These are phyloP conservation scores for Fraxinus sp. DNA, from an alignment of 305 asterid genomes.

Conservation along the genomic window DNA sequence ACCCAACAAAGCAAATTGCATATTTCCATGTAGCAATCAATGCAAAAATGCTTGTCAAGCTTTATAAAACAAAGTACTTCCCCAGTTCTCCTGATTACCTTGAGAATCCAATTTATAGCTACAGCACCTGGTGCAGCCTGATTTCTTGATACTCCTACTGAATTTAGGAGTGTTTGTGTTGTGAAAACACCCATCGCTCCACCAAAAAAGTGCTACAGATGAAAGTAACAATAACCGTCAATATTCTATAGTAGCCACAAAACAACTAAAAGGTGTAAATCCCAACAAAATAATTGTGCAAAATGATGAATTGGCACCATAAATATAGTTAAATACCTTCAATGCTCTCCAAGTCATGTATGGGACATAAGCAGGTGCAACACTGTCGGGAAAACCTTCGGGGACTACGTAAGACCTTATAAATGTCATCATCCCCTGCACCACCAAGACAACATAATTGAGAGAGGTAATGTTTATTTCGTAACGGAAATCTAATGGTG, in stretches of 20 bases:
- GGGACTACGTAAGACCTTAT: slow-evolving; percentile 93
- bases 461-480: slow-evolving; percentile 11
- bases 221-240: slow-evolving; percentile 22
- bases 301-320: slow-evolving; percentile 4
- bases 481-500: not conserved
- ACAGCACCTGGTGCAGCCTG: slow-evolving; percentile 67
- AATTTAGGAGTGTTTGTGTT: slow-evolving; percentile 73
- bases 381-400: slow-evolving; percentile 93
- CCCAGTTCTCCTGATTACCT: slow-evolving; percentile 44
- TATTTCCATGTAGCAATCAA: slow-evolving; percentile 5
- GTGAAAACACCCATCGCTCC: slow-evolving; percentile 98
- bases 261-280: slow-evolving; percentile 10
- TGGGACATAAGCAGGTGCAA: slow-evolving; percentile 87
- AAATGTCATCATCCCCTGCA: slow-evolving; percentile 71
- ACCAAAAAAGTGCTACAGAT: slow-evolving; percentile 79
- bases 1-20: slow-evolving; percentile 7
- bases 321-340: slow-evolving; percentile 47
- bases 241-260: slow-evolving; percentile 16
- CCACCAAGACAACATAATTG: slow-evolving; percentile 15
- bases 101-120: slow-evolving; percentile 93
- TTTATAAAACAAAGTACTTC: not conserved
- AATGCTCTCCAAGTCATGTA: slow-evolving; percentile 97
- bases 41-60: not conserved
- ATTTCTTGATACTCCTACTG: slow-evolving; percentile 73
- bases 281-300: not conserved